Percentiles rank a stretch among this genome's conserved stretches.
These are phyloP conservation scores for Astrothelium subdiscretum DNA, from an alignment of 495 filamentous ascomycete species.

Conservation along the genomic window DNA sequence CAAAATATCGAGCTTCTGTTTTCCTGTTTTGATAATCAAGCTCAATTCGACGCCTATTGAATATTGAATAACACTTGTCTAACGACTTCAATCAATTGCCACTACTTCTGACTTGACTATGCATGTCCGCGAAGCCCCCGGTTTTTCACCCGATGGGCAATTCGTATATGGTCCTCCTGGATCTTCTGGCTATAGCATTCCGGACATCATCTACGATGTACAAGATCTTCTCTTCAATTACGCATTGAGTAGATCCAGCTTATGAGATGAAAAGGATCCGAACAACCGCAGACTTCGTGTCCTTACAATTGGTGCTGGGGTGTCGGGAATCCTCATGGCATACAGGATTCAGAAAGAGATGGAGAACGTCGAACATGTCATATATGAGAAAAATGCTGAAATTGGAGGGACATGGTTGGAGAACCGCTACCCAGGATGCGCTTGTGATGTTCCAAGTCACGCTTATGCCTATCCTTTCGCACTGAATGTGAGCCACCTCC, in stretches of 20 bases:
- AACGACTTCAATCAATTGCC: neutral
- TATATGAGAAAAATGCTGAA: slow-evolving; percentile 29
- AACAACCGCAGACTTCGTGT: slow-evolving; percentile 22
- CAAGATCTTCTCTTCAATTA: neutral
- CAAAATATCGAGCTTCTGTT: too few relatives aligned
- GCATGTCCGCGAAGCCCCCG: neutral
- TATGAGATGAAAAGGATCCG: slow-evolving; percentile 15
- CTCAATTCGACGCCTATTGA: too few relatives aligned
- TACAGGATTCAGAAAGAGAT: slow-evolving; percentile 28
- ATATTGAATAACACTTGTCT: neutral
- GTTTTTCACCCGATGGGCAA: neutral
- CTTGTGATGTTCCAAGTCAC: slow-evolving; percentile 26
- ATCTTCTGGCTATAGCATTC: slow-evolving; percentile 25
- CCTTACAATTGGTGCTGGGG: slow-evolving; percentile 27
- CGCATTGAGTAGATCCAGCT: neutral
- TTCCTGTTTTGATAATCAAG: too few relatives aligned
- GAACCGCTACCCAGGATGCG: slow-evolving; percentile 21
- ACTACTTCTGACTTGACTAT: neutral
- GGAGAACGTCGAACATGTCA: slow-evolving; percentile 26
- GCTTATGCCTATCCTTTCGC: slow-evolving; percentile 33
- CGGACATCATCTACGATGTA: slow-evolving; percentile 15
- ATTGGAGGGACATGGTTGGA: slow-evolving; percentile 27
- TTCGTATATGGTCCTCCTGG: slow-evolving; percentile 26
- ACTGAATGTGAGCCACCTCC: neutral
- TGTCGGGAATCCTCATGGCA: slow-evolving; percentile 27